Evolutionary conservation across 805 yeast species (phyloP).

Genomic region (Starmera dryadoides): DNA sequence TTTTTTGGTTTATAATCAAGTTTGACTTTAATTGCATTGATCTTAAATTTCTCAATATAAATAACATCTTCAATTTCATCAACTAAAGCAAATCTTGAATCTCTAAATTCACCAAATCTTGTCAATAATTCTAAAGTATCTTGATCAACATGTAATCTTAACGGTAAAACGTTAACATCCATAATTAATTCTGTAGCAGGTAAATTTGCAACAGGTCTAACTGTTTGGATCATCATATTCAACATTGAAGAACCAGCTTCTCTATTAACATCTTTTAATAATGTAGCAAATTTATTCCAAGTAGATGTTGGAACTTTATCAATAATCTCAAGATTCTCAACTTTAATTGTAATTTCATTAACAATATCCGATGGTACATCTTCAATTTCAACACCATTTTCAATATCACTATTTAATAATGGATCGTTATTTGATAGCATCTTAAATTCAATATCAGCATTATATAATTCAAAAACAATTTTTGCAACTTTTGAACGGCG

Average conservation of each 20-base stretch:
- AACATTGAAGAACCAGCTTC: conserved; percentile 65
- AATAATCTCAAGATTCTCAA: conserved; percentile 50
- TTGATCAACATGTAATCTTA: conserved; percentile 84
- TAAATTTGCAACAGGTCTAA: conserved; percentile 55
- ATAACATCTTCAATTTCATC: conserved; percentile 53
- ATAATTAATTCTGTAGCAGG: conserved; percentile 65
- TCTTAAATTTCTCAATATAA: conserved; percentile 61
- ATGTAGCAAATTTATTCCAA: conserved; percentile 79
- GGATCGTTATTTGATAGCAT: conserved; percentile 44
- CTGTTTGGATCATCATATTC: conserved; percentile 41
- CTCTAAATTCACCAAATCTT: conserved; percentile 77
- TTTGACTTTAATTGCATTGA: conserved; percentile 52
- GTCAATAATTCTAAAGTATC: conserved; percentile 82
- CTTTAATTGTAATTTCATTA: conserved; percentile 39
- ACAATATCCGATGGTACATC: conserved; percentile 35
- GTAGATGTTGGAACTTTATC: conserved; percentile 85
- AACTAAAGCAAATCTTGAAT: conserved; percentile 55
- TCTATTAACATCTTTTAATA: conserved; percentile 59
- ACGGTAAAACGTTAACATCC: conserved; percentile 53
- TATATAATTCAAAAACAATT: conserved; percentile 45
- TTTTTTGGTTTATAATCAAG: conserved; percentile 91
- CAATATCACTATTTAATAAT: conserved; percentile 20
- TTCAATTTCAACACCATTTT: conserved; percentile 11
- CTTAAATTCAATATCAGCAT: conserved; percentile 39
- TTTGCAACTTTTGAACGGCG: conserved; percentile 60